These are phyloP conservation scores for Cutaneotrichosporon spelunceum DNA, from an alignment of 1,284 basidiomycete genomes.

Conservation along the genomic window DNA sequence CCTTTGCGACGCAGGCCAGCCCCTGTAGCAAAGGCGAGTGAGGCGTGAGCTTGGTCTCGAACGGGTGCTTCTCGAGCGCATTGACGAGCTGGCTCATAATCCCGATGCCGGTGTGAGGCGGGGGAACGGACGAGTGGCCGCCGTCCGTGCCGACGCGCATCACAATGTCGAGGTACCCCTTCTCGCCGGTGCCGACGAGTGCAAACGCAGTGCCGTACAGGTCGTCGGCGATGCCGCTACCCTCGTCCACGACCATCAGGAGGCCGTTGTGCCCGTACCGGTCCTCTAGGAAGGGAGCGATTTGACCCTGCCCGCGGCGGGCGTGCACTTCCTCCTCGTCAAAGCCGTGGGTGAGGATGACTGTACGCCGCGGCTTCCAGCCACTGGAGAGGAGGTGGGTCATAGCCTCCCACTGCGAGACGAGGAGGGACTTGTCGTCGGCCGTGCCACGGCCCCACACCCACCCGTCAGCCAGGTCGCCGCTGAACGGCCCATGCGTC, in stretches of 20 bases:
- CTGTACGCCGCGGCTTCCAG: constrained; percentile 44
- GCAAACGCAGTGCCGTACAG: constrained; percentile 45
- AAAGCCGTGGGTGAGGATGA: constrained; percentile 49
- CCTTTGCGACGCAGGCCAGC: constrained; percentile 52
- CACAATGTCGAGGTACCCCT: constrained; percentile 47
- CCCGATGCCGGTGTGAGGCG: constrained; percentile 54
- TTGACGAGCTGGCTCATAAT: constrained; percentile 50
- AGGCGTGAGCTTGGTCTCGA: constrained; percentile 43
- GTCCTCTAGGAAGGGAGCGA: constrained; percentile 47
- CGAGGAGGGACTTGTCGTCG: constrained; percentile 51
- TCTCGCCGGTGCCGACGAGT: constrained; percentile 44
- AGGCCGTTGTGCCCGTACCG: constrained; percentile 48
- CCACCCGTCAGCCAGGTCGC: constrained; percentile 42
- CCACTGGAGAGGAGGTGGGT: constrained; percentile 41
- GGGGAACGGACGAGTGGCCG: constrained; percentile 54
- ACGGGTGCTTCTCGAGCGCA: constrained; percentile 50
- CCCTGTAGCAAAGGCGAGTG: constrained; percentile 51
- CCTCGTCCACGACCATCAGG: constrained; percentile 52
- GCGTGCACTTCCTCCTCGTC: constrained; percentile 50
- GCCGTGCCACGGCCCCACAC: constrained; percentile 50
- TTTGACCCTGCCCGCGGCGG: constrained; percentile 46
- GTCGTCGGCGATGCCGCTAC: constrained; percentile 36
- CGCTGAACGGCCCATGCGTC: constrained; percentile 50
- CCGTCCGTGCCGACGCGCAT: constrained; percentile 48
- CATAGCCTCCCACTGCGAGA: constrained; percentile 52